phyloP scores from a whole-genome alignment of 148 eudicot species.

The Rhododendron ovatum region DNA sequence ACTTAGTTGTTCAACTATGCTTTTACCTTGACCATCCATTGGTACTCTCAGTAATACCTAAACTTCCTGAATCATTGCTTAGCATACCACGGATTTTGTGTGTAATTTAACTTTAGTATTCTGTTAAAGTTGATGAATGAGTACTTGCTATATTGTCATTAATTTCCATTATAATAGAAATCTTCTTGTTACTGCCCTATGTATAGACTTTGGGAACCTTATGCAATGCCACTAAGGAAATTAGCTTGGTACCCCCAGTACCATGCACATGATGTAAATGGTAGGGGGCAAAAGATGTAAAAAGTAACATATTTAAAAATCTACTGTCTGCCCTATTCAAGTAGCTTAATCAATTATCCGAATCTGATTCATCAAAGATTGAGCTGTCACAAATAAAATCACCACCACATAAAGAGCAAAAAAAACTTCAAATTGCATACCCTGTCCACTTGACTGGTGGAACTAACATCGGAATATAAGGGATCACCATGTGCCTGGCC shows the following conservation, averaged over 20 bases:
- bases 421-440: constrained; percentile 29
- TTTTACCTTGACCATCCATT: not conserved
- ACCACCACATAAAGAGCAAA: not conserved
- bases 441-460: constrained; percentile 95
- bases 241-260: not conserved
- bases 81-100: not conserved
- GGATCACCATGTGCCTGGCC: constrained; percentile 95
- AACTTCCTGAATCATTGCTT: not conserved
- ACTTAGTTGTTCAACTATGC: not conserved
- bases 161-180: not conserved
- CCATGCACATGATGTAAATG: not conserved
- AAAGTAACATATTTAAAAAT: not conserved
- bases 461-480: constrained; percentile 97
- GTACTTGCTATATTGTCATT: not conserved
- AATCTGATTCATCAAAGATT: not conserved
- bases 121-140: not conserved
- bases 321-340: not conserved
- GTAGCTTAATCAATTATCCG: not conserved
- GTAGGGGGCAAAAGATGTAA: not conserved
- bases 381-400: constrained; percentile 1
- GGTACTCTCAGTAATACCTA: not conserved
- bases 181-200: not conserved
- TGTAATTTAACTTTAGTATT: not conserved
- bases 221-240: not conserved
- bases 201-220: not conserved